Percentiles rank a stretch among this genome's conserved stretches.
Evolutionary conservation across 768 basidiomycete genomes (phyloP).

Genomic region (Gelatoporia subvermispora): DNA sequence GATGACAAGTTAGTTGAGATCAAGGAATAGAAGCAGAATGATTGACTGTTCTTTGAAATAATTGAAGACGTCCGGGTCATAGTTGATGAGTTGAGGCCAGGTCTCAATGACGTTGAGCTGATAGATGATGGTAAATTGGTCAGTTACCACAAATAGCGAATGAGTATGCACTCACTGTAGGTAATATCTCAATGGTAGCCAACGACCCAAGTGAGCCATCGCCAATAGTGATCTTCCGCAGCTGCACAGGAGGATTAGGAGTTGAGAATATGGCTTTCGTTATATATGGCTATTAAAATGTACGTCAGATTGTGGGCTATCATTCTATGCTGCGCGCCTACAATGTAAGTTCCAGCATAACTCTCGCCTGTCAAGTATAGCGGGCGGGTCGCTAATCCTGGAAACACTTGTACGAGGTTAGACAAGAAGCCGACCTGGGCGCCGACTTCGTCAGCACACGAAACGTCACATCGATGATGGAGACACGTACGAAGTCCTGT

Average conservation of each 20-base stretch:
- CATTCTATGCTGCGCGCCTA: slow-evolving; percentile 42
- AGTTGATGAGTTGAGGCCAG: slow-evolving; percentile 70
- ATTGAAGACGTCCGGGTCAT: slow-evolving; percentile 57
- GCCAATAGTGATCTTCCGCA: slow-evolving; percentile 67
- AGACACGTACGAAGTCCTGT: slow-evolving; percentile 37
- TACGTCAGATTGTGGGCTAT: too few relatives aligned
- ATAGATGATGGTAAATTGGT: too few relatives aligned
- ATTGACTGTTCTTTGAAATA: slow-evolving; percentile 72
- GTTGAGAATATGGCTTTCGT: slow-evolving; percentile 63
- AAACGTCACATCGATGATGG: background rate
- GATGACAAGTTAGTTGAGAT: too few relatives aligned
- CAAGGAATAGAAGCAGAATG: slow-evolving; percentile 17
- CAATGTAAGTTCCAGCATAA: slow-evolving; percentile 69
- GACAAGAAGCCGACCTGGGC: slow-evolving; percentile 60
- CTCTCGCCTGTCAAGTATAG: slow-evolving; percentile 67
- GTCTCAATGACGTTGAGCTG: slow-evolving; percentile 62
- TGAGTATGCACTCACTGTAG: slow-evolving; percentile 18
- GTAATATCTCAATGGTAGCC: slow-evolving; percentile 12
- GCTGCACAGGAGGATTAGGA: slow-evolving; percentile 58
- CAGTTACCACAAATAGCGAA: background rate
- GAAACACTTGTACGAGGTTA: slow-evolving; percentile 71
- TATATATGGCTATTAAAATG: slow-evolving; percentile 60
- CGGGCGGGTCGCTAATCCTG: slow-evolving; percentile 57
- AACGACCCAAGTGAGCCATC: slow-evolving; percentile 51
- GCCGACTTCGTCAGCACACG: background rate